A percentile compares a stretch with the other conserved stretches of the same genome.
phyloP scores from a whole-genome alignment of 768 basidiomycete genomes.

The Termitomyces sp. region DNA sequence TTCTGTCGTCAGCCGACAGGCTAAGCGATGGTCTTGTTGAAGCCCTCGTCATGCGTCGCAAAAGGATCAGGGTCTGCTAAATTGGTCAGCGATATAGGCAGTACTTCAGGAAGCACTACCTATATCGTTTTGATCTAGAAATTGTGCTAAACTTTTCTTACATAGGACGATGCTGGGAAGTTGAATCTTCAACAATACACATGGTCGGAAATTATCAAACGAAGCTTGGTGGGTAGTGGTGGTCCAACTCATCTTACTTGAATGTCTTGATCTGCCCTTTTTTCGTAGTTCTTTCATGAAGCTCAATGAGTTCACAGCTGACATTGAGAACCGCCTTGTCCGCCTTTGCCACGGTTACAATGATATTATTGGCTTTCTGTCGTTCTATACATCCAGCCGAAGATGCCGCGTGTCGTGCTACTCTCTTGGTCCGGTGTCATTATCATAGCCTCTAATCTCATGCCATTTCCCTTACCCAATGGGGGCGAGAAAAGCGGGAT shows the following conservation, averaged over 20 bases:
- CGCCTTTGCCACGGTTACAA: neutral
- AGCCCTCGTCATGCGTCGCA: neutral
- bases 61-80: neutral
- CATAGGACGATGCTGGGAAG: neutral
- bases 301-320: neutral
- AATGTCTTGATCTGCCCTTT: neutral
- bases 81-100: neutral
- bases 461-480: neutral
- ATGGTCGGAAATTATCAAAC: neutral
- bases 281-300: neutral
- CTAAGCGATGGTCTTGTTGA: neutral
- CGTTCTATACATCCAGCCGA: neutral
- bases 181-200: neutral
- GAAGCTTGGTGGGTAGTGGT: neutral
- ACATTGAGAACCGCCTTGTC: neutral
- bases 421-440: neutral
- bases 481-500: neutral
- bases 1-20: neutral
- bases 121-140: neutral
- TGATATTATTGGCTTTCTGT: neutral
- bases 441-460: neutral
- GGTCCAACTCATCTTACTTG: neutral
- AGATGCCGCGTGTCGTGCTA: neutral
- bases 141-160: neutral
- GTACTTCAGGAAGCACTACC: too few relatives aligned